Base-by-base conservation (phyloP, 495 filamentous ascomycete species). In the Chlorociboria aeruginascens region DNA sequence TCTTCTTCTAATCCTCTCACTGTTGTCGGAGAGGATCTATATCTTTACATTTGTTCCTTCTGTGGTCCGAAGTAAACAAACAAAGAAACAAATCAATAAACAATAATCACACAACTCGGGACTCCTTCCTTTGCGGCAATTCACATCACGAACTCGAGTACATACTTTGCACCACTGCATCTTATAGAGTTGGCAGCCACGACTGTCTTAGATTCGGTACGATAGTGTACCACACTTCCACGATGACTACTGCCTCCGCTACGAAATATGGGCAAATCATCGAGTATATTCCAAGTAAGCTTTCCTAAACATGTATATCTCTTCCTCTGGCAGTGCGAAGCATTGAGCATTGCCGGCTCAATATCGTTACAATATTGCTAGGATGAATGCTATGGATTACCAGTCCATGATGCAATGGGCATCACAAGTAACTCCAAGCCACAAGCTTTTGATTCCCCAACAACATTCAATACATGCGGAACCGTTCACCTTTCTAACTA, bases 231-330 rank as follows among this genome's bases (percentile, higher is more conserved):
- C n/a, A 13, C 16, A 33, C 42, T 8, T 28, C 50, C 48, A 61
- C 40, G 40, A 59, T 61, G 58, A 14, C 58, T 53, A 55, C 55
- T 49, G 46, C 58, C 20, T 25, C 20, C 20, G 20, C 20, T 30
- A 43, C 53, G 14, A 58, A 55, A 38, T 59, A 70, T 52, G 74
- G 73, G 32, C 73, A 75, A 55, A 64, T 78, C 47, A 68, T 76
- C 43, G 73, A 78, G 61, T 76, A 75, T 58, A 76, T 78, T 53
- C 73, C 72, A 51, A 72, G 74, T 78, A 69, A 56, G 50, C 45
- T 35, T 43, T 44, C 14, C 34, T 25, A 13, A 25, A 35, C 20
- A 17, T 39, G 9, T 17, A 46, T 16, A 46, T 43, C 13, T 33
- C 42, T 35, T 12, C 14, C 11, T 28, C 50, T 30, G 25, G 32